A percentile compares a stretch with the other conserved stretches of the same genome.
Evolutionary conservation across 257 asterid species (phyloP).

Genomic region (Gardenia jasminoides): DNA sequence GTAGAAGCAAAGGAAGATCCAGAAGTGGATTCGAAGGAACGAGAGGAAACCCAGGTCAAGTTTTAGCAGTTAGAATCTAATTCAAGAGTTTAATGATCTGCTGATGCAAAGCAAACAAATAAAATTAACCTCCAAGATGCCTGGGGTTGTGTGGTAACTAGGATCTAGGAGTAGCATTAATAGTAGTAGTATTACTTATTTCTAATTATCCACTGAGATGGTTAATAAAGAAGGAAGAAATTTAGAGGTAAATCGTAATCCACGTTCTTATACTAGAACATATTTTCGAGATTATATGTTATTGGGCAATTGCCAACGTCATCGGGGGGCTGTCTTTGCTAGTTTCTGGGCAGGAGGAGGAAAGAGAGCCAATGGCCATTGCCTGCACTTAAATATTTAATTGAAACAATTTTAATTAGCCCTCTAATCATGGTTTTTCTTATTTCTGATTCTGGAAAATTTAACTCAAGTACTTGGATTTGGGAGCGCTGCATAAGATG

Average conservation of each 20-base stretch:
- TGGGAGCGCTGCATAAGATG: too few relatives aligned
- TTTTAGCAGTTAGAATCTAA: background rate
- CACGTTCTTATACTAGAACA: too few relatives aligned
- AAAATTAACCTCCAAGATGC: background rate
- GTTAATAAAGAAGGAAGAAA: too few relatives aligned
- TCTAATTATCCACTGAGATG: too few relatives aligned
- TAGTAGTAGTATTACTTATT: too few relatives aligned
- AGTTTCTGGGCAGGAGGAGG: background rate
- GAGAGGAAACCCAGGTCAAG: conserved; percentile 1
- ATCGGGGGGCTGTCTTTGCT: background rate
- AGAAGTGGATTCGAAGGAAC: conserved; percentile 27
- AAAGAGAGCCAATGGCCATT: background rate
- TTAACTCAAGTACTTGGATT: too few relatives aligned
- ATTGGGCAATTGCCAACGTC: background rate
- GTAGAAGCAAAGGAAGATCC: conserved; percentile 43
- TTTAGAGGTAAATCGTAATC: too few relatives aligned
- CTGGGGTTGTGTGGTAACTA: background rate
- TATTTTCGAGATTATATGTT: too few relatives aligned
- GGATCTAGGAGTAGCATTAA: too few relatives aligned
- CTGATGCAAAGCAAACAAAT: background rate
- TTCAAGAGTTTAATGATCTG: background rate
- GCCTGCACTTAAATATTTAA: background rate
- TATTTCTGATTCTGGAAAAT: too few relatives aligned
- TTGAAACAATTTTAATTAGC: too few relatives aligned
- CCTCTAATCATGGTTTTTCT: too few relatives aligned